Evolutionary conservation across 108 stramenopile genomes (phyloP).

Genomic region (Cyclotella sp.): DNA sequence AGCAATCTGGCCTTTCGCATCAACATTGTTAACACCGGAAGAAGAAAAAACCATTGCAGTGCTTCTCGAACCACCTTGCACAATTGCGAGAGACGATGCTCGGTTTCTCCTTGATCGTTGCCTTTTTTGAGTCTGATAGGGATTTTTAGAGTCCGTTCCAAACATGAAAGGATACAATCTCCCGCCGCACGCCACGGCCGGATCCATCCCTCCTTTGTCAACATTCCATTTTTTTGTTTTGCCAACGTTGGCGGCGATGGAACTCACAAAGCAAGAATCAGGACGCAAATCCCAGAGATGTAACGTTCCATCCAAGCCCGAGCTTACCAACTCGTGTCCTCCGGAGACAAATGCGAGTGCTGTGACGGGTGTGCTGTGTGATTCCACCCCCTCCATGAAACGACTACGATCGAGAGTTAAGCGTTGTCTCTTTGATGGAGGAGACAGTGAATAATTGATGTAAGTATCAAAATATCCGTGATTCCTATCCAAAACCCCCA

Average conservation of each 20-base stretch:
- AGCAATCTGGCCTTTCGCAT: constrained; percentile 51
- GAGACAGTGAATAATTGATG: constrained; percentile 7
- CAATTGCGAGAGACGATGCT: constrained; percentile 1
- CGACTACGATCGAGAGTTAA: constrained; percentile 9
- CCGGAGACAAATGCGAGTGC: constrained; percentile 60
- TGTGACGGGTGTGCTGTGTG: constrained; percentile 60
- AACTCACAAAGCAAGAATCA: constrained; percentile 50
- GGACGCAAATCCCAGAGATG: constrained; percentile 76
- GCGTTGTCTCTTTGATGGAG: constrained; percentile 22
- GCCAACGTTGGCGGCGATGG: constrained; percentile 4
- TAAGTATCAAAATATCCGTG: constrained; percentile 1
- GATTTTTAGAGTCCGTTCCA: neutral
- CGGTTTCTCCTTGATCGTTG: neutral
- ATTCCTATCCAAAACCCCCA: constrained; percentile 66
- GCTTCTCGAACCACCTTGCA: constrained; percentile 23
- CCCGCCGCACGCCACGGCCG: constrained; percentile 23
- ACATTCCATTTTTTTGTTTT: neutral
- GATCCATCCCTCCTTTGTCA: constrained; percentile 18
- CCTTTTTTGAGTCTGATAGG: neutral
- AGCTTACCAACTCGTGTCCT: constrained; percentile 67
- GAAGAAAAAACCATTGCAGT: constrained; percentile 34
- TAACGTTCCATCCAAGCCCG: constrained; percentile 61
- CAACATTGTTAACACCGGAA: neutral
- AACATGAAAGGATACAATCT: constrained; percentile 28
- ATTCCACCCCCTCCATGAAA: constrained; percentile 39